Evolutionary conservation across 768 basidiomycete species (phyloP).

Genomic region (Boletus fagicola): DNA sequence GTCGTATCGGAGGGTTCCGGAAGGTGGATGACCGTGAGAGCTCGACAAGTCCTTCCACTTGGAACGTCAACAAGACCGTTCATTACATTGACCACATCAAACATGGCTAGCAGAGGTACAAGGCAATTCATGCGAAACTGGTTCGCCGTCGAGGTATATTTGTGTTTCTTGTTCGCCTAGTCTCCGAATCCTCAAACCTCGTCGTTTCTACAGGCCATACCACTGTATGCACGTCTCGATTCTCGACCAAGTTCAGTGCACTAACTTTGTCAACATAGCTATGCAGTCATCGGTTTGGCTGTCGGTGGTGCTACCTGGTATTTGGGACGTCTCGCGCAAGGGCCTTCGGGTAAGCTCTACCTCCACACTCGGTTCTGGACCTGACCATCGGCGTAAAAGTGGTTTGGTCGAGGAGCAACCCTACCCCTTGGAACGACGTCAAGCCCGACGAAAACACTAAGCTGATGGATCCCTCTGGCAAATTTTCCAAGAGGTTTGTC

Average conservation of each 20-base stretch:
- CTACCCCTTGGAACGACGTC: constrained; percentile 85
- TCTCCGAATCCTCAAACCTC: background rate
- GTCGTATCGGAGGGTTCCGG: constrained; percentile 18
- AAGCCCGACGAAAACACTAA: constrained; percentile 75
- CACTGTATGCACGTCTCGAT: constrained; percentile 39
- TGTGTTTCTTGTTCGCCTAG: background rate
- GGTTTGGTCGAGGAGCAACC: constrained; percentile 69
- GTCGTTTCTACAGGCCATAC: constrained; percentile 41
- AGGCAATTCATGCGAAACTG: constrained; percentile 39
- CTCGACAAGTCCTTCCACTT: background rate
- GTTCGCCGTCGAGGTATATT: constrained; percentile 45
- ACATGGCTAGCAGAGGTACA: constrained; percentile 26
- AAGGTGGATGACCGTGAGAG: constrained; percentile 16
- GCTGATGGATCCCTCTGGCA: constrained; percentile 64
- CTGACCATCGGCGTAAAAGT: constrained; percentile 34
- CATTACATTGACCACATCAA: constrained; percentile 8
- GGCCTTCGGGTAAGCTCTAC: constrained; percentile 46
- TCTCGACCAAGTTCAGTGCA: constrained; percentile 1
- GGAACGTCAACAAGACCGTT: background rate
- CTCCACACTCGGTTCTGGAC: background rate
- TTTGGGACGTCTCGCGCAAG: constrained; percentile 57
- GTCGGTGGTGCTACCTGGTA: constrained; percentile 67
- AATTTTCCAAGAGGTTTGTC: constrained; percentile 63
- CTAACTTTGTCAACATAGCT: constrained; percentile 36
- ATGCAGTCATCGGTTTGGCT: constrained; percentile 48